These are phyloP conservation scores for Begonia fuchsioides DNA, from an alignment of 306 rosid species.

Conservation along the genomic window DNA sequence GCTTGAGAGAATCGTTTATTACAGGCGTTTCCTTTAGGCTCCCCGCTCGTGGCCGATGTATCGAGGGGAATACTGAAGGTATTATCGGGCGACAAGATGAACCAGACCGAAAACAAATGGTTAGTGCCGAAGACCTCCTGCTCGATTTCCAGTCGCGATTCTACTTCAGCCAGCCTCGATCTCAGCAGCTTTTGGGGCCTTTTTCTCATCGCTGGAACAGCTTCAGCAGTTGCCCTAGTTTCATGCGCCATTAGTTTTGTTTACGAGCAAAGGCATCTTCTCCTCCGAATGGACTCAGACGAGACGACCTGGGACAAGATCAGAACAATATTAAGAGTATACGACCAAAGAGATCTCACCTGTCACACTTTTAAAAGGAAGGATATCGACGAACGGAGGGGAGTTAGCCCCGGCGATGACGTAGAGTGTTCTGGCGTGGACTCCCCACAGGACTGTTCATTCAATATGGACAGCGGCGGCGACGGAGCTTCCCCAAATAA, in stretches of 20 bases:
- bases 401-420: too few relatives aligned
- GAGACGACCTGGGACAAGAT: too few relatives aligned
- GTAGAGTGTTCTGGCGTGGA: too few relatives aligned
- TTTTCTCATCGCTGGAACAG: conserved; percentile 2
- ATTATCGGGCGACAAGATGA: conserved; percentile 12
- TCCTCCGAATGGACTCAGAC: too few relatives aligned
- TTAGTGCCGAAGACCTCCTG: background rate
- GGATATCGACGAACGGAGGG: background rate
- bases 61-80: conserved; percentile 27
- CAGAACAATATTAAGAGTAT: too few relatives aligned
- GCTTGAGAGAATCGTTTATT: background rate
- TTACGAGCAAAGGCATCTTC: background rate
- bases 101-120: background rate
- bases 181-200: conserved; percentile 7
- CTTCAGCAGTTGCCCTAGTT: background rate
- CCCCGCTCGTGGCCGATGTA: too few relatives aligned
- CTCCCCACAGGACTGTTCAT: too few relatives aligned
- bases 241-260: background rate
- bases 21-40: conserved; percentile 26
- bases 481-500: too few relatives aligned
- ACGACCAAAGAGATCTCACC: too few relatives aligned
- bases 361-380: conserved; percentile 10
- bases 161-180: conserved; percentile 1
- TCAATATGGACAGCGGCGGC: too few relatives aligned
- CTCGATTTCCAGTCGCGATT: background rate